Conservation (phyloP, 2,329 filamentous ascomycete genomes). For the Thielaviopsis ethacetica region DNA sequence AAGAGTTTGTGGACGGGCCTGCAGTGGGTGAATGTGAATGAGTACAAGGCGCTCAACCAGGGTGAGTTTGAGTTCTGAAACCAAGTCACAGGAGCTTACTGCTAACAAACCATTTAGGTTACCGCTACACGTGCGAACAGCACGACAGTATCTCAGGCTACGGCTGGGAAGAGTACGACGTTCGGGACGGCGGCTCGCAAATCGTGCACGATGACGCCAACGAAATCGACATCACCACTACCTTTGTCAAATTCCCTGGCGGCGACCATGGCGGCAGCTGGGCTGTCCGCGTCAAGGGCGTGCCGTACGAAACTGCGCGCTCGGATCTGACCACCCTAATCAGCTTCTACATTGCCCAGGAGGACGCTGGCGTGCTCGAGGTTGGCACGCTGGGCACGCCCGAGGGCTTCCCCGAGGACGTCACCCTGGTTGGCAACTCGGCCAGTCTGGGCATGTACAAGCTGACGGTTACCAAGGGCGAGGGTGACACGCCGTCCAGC, state of each 20-base stretch:
- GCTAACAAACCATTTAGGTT: background rate
- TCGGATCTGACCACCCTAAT: conserved; percentile 56
- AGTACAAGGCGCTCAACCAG: conserved; percentile 56
- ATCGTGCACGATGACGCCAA: conserved; percentile 84
- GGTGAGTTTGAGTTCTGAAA: conserved; percentile 46
- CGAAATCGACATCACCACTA: conserved; percentile 75
- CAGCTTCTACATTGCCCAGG: conserved; percentile 67
- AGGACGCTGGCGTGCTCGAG: conserved; percentile 52
- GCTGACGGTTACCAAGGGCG: conserved; percentile 57
- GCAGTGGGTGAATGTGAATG: conserved; percentile 78
- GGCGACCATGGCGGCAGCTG: conserved; percentile 77
- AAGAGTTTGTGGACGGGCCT: conserved; percentile 69
- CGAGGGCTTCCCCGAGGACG: conserved; percentile 37
- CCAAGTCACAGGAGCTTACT: too few species aligned
- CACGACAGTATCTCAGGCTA: conserved; percentile 88
- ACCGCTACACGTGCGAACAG: conserved; percentile 86
- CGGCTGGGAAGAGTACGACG: conserved; percentile 95
- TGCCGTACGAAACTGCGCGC: conserved; percentile 52
- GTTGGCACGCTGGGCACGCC: conserved; percentile 30
- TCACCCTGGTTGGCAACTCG: conserved; percentile 56
- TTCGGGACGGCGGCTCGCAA: conserved; percentile 71
- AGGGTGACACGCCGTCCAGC: conserved; percentile 43
- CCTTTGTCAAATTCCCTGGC: conserved; percentile 84
- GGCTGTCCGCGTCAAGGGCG: conserved; percentile 76
- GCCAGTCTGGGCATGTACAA: conserved; percentile 63